Conservation (phyloP, 306 rosid genomes). For the Acmispon strigosus region DNA sequence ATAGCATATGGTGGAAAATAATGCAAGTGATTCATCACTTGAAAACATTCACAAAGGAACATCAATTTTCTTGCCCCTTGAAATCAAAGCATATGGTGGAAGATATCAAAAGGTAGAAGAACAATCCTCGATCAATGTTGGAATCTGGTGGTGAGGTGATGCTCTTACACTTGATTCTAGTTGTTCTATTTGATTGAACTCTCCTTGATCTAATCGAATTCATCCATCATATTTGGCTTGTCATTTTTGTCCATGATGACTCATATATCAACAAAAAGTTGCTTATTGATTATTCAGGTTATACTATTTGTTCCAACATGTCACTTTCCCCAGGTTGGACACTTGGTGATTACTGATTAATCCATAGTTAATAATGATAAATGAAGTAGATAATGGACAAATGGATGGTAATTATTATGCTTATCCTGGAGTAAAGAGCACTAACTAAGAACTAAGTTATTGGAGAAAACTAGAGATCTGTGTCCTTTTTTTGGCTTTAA, state of each 20-base stretch:
- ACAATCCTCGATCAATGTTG: not conserved
- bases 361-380: constrained; percentile 19
- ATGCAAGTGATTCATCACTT: not conserved
- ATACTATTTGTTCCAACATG: constrained; percentile 19
- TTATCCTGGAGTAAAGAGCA: constrained; percentile 29
- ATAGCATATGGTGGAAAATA: not conserved
- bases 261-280: constrained; percentile 40
- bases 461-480: constrained; percentile 1
- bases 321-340: constrained; percentile 41
- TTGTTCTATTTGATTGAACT: constrained; percentile 5
- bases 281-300: not conserved
- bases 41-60: not conserved
- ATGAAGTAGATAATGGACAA: constrained; percentile 19
- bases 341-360: constrained; percentile 7
- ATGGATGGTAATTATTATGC: constrained; percentile 24
- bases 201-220: constrained; percentile 8
- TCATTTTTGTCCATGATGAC: constrained; percentile 32
- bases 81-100: constrained; percentile 14
- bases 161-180: not conserved
- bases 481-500: constrained; percentile 21
- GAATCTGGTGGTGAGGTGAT: not conserved
- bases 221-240: constrained; percentile 6
- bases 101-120: not conserved
- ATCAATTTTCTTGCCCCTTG: constrained; percentile 1
- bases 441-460: constrained; percentile 9